Base-by-base conservation (phyloP, 768 basidiomycete species). In the Naematelia encephala region DNA sequence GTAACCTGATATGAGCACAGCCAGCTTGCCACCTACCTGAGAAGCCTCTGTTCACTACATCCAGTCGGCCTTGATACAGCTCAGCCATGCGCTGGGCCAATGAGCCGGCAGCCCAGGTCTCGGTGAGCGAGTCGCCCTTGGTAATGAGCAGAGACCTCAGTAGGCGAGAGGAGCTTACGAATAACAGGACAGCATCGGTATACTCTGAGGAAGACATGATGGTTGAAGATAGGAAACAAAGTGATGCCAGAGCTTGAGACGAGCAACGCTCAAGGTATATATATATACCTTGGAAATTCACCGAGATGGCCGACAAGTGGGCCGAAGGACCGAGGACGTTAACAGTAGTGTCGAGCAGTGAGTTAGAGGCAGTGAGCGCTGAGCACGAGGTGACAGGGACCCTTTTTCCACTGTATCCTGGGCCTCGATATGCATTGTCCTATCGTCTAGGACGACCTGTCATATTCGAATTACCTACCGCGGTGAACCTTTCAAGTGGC, bases 21-120 rank as follows among this genome's bases (percentile, higher is more conserved):
- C 16, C 16, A 61, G 34, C 43, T 28, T 21, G 16, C 8, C 45
- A 29, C 43, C 23, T 14, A 21, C 56, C 77, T 39, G 63, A 61
- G 49, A 86, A 80, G 1, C 92, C 92, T 49, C 91, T 85, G 71
- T 94, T 94, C 62, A 94, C 63, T 19, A 96, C 85, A 70, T 96
- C 92, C 28, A 91, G 76, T 75, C 86, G 89, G 61, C 92, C 81
- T 44, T 82, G 82, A 75, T 94, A 94, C 0, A 81, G 81, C 72
- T 87, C 90, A 42, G 87, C 80, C 53, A 94, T 81, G 50, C 82
- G 81, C 61, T 88, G 84, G 0, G 84, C 85, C 54, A 92, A 81
- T 14, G 87, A 90, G 4, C 76, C 75, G 12, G 59, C 62, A 0
- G 66, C 53, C 52, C 58, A 65, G 8, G 69, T 61, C 44, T 76